Conservation (phyloP, 208 protist genomes). For the Phytomonas sp. region DNA sequence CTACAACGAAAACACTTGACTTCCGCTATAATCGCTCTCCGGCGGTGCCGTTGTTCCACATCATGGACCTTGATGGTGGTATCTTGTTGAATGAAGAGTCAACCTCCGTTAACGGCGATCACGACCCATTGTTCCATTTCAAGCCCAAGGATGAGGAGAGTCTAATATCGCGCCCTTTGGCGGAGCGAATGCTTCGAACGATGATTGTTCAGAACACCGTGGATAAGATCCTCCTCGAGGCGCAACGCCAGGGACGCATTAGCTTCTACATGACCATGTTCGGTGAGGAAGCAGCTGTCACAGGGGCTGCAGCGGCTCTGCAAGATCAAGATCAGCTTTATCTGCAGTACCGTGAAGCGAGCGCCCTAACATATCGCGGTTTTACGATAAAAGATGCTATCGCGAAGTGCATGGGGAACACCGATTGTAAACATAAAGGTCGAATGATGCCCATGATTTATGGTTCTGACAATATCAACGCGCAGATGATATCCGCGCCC, state of each 20-base stretch:
- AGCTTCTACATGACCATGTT: slow-evolving; percentile 97
- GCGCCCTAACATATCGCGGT: slow-evolving; percentile 67
- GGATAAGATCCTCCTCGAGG: slow-evolving; percentile 91
- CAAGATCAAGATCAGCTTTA: slow-evolving; percentile 88
- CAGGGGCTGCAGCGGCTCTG: slow-evolving; percentile 88
- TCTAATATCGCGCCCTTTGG: slow-evolving; percentile 18
- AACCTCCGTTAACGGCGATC: slow-evolving; percentile 8
- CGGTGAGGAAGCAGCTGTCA: slow-evolving; percentile 92
- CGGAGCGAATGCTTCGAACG: slow-evolving; percentile 80
- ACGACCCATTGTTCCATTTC: slow-evolving; percentile 21
- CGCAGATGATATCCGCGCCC: slow-evolving; percentile 95
- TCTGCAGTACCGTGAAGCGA: slow-evolving; percentile 93
- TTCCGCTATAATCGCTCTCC: slow-evolving; percentile 29
- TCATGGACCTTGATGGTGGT: slow-evolving; percentile 49
- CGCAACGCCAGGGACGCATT: slow-evolving; percentile 93
- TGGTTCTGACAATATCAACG: slow-evolving; percentile 87
- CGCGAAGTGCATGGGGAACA: slow-evolving; percentile 94
- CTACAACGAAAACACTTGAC: slow-evolving; percentile 34
- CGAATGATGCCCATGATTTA: slow-evolving; percentile 98
- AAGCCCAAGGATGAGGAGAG: slow-evolving; percentile 14
- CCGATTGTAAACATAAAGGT: slow-evolving; percentile 84
- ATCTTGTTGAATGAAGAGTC: neutral
- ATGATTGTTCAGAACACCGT: slow-evolving; percentile 92
- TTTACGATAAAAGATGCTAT: slow-evolving; percentile 91
- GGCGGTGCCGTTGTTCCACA: slow-evolving; percentile 49